A percentile compares a stretch with the other conserved stretches of the same genome.
phyloP scores from a whole-genome alignment of 2,329 filamentous ascomycete species.

The Fusarium sp. region DNA sequence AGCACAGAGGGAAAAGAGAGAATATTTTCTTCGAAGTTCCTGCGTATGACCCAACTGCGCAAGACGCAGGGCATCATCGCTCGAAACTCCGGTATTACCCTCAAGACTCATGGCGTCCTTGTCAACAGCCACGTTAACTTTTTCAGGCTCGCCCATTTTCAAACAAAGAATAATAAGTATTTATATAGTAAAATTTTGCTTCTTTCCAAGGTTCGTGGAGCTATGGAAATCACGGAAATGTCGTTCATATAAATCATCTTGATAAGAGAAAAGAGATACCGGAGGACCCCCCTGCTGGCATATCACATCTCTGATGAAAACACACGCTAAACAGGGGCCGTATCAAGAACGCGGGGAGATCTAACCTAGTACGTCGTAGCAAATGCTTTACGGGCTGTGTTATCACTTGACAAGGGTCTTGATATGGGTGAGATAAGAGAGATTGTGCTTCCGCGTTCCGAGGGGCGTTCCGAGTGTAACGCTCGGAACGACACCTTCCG shows the following conservation, averaged over 20 bases:
- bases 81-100: neutral
- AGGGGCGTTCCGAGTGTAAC: neutral
- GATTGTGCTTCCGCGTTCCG: slow-evolving; percentile 10
- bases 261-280: neutral
- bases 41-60: slow-evolving; percentile 44
- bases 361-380: neutral
- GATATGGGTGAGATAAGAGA: neutral
- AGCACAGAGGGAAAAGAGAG: slow-evolving; percentile 54
- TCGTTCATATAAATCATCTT: neutral
- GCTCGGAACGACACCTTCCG: neutral
- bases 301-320: neutral
- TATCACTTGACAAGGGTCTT: neutral
- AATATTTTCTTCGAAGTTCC: slow-evolving; percentile 48
- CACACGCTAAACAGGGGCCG: slow-evolving; percentile 2
- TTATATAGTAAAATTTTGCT: neutral
- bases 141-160: neutral
- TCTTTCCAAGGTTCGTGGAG: neutral
- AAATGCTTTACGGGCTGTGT: neutral
- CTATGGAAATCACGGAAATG: neutral
- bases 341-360: slow-evolving; percentile 16
- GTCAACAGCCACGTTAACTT: neutral
- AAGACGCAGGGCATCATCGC: slow-evolving; percentile 34
- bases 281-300: neutral
- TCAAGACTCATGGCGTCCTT: slow-evolving; percentile 6
- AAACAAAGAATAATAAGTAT: neutral